Evolutionary conservation across 371 early-diverging fungal species (phyloP), one percentile per base, ranked within the genome.

Genomic region (Basidiobolus meristosporus): DNA sequence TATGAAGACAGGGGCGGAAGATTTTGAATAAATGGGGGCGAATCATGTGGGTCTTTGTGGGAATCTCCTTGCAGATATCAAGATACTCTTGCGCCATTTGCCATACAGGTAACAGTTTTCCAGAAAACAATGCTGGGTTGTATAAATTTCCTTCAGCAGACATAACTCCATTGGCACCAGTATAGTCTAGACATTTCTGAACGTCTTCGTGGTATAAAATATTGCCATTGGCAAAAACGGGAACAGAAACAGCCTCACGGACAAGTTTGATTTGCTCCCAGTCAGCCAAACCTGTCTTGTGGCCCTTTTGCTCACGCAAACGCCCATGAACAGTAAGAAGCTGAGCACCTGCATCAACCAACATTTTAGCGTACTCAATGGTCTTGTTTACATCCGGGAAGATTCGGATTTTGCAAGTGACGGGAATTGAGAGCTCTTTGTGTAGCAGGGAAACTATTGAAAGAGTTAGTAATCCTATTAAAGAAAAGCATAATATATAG

Each of bases 171-270:
- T 89, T 92, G 23, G 68, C 82, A 35, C 84, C 85, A 7, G 98
- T 99, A 32, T 63, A 58, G 4, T 83, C 76, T n/a, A 98, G 38
- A 50, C 98, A 97, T 2, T 65, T 60, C 41, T 82, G 68, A 17
- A 97, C 59, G 51, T 99, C 97, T 42, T 87, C 82, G 35, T 63
- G 57, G 47, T 89, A 90, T 29, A 95, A 51, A 33, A 99, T 93
- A 45, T 96, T 96, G 22, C 99, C 99, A 57, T 99, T 99, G 36
- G 96, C 90, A 55, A 97, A 69, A 1, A 99, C 97, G 1, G 99
- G 99, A 2, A 99, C 91, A 6, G 38, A 41, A 4, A 88, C 51
- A 10, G 46, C 47, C 28, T 65, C 54, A 38, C 63, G 62, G n/a
- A 99, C 89, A 0, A 64, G 63, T 50, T 71, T 74, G 47, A 99